Conservation (phyloP, 2,329 filamentous ascomycete genomes). For the Albifimbria verrucaria region DNA sequence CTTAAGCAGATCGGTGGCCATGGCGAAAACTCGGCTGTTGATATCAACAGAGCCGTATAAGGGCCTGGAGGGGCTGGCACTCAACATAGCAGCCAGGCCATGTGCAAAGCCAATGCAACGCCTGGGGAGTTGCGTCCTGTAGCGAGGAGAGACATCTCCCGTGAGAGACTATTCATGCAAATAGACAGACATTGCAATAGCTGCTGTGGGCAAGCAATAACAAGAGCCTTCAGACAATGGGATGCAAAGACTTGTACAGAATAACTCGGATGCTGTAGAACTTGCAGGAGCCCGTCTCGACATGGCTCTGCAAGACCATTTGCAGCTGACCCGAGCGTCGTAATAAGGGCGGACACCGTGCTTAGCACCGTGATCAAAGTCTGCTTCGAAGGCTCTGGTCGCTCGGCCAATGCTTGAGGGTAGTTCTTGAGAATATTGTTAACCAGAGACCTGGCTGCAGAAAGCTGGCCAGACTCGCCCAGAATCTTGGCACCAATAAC, state of each 20-base stretch:
- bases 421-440: slow-evolving; percentile 94
- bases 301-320: slow-evolving; percentile 77
- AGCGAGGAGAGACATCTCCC: slow-evolving; percentile 77
- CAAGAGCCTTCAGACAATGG: slow-evolving; percentile 80
- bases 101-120: slow-evolving; percentile 89
- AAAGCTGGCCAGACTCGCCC: slow-evolving; percentile 83
- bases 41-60: slow-evolving; percentile 94
- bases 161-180: slow-evolving; percentile 90
- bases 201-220: slow-evolving; percentile 88
- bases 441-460: slow-evolving; percentile 75
- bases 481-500: slow-evolving; percentile 78
- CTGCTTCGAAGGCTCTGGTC: slow-evolving; percentile 84
- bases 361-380: slow-evolving; percentile 76
- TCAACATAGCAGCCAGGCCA: slow-evolving; percentile 84
- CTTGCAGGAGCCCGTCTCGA: slow-evolving; percentile 82
- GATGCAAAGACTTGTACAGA: slow-evolving; percentile 91
- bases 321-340: slow-evolving; percentile 76
- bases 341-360: slow-evolving; percentile 74
- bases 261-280: slow-evolving; percentile 92
- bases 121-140: slow-evolving; percentile 73
- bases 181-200: slow-evolving; percentile 87
- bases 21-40: slow-evolving; percentile 84
- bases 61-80: slow-evolving; percentile 82
- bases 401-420: slow-evolving; percentile 82
- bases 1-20: slow-evolving; percentile 89